Base-by-base conservation (phyloP, 768 basidiomycete genomes). In the Mycena galericulata region DNA sequence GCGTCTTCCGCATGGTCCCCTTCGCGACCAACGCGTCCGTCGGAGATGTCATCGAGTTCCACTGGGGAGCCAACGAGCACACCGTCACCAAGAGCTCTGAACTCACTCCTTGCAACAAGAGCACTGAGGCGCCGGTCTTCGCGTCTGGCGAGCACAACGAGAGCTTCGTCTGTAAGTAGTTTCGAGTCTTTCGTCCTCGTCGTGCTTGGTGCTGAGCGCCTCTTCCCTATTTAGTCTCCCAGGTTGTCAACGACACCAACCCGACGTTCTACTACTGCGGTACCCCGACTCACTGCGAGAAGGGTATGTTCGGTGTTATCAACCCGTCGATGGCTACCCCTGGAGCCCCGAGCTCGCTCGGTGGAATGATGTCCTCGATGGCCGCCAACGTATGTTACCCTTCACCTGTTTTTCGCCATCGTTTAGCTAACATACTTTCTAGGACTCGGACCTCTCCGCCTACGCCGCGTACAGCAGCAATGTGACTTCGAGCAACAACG, bases 251-350 rank as follows among this genome's bases (percentile, higher is more conserved):
- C 79, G 85, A 88, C 79, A 93, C 92, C 57, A 84, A 88, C 74
- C 86, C 92, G n/a, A 84, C 83, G 61, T 93, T 85, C 87, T 93
- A 84, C 88, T 91, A 89, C 84, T 95, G 93, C 79, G 88, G 81
- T 68, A 87, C 88, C 51, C 88, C 90, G 47, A 79, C 73, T 62
- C 93, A 95, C 77, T 95, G 94, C 77, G 78, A 88, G 76, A 90
- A 92, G 85, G 94, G 93, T 73, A 95, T 95, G 92, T 95, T 93
- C 76, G 92, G 92, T 80, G 86, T 92, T 80, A 89, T 92, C 73
- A 91, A 92, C 82, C 88, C 89, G 20, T 83, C 86, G 29, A 88
- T 82, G 77, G 85, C 70, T 57, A 18, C 82, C 32, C 76, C 81
- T 60, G 81, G 77, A 50, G 72, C 84, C 60, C 76, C 83, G 29